Evolutionary conservation across 2,329 filamentous ascomycete species (phyloP), one percentile per base, ranked within the genome.

Genomic region (Penicillium sp.): DNA sequence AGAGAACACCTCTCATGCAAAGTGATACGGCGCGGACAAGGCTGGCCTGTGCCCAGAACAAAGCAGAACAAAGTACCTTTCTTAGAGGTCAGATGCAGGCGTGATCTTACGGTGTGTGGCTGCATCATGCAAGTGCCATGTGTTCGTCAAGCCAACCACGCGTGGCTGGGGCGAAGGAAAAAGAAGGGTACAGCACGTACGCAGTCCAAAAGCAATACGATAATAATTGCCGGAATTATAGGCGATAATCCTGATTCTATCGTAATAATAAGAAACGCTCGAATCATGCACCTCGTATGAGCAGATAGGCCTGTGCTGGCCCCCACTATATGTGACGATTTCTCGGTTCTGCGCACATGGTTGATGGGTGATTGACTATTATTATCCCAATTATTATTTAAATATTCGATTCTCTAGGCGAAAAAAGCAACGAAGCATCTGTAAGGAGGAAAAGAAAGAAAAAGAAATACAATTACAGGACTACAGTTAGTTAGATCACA

Each of bases 41-140:
- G 12, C 22, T 42, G 44, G 44, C 13, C 44, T 30, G 45, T 49
- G 26, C 45, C 45, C 17, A 28, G 45, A 30, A 30, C 45, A 49
- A 30, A 49, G 45, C 30, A 17, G 12, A 47, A 19, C 17, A 49
- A 30, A 49, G 26, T n/a, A 30, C 45, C 44, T 6, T 47, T 49
- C 24, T 30, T 19, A 51, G 28, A 51, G 49, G 49, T 51, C 49
- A 51, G 49, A 51, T 51, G 49, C 47, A 51, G 9, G 47, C 28
- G 30, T 51, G 49, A 9, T 51, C 49, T n/a, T 49, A 49, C 49
- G 49, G 49, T 22, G 28, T 33, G 49, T 30, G 49, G 49, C 49
- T 35, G 49, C 49, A 51, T 35, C 49, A 35, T 51, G 49, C 49
- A 51, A 51, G 49, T 51, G 49, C 49, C 49, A 51, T 51, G 49